phyloP scores from a whole-genome alignment of 441 rosid genomes.

The Populus tomentosa region DNA sequence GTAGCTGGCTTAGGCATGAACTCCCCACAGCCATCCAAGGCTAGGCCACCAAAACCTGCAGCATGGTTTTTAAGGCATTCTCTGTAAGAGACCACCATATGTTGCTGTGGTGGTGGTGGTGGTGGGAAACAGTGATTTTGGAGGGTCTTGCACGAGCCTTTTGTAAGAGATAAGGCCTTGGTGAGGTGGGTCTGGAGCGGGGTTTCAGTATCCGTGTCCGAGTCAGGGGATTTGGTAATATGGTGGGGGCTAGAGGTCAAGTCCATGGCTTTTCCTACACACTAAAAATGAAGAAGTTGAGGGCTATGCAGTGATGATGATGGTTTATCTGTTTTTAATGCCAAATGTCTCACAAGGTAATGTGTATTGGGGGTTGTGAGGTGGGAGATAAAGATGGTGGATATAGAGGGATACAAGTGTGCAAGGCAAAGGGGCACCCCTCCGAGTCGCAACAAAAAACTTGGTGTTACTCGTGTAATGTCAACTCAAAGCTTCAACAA shows the following conservation, averaged over 20 bases:
- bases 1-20: slow-evolving; percentile 45
- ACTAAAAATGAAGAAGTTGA: slow-evolving; percentile 7
- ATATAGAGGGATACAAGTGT: neutral
- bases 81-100: slow-evolving; percentile 41
- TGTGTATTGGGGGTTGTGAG: neutral
- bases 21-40: slow-evolving; percentile 71
- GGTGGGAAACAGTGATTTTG: slow-evolving; percentile 2
- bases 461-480: neutral
- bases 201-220: slow-evolving; percentile 30
- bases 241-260: slow-evolving; percentile 11
- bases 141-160: slow-evolving; percentile 14
- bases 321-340: neutral
- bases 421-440: slow-evolving; percentile 1
- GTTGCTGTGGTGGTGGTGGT: slow-evolving; percentile 7
- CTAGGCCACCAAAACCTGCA: slow-evolving; percentile 56
- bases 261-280: slow-evolving; percentile 24
- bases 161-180: slow-evolving; percentile 28
- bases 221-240: slow-evolving; percentile 9
- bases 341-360: neutral
- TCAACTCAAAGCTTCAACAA: neutral
- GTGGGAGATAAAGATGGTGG: neutral
- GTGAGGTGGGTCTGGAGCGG: slow-evolving; percentile 32
- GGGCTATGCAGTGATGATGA: neutral
- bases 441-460: neutral
- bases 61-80: slow-evolving; percentile 90